phyloP scores from a whole-genome alignment of 352 stramenopile genomes.

The Globisporangium recalcitrans region DNA sequence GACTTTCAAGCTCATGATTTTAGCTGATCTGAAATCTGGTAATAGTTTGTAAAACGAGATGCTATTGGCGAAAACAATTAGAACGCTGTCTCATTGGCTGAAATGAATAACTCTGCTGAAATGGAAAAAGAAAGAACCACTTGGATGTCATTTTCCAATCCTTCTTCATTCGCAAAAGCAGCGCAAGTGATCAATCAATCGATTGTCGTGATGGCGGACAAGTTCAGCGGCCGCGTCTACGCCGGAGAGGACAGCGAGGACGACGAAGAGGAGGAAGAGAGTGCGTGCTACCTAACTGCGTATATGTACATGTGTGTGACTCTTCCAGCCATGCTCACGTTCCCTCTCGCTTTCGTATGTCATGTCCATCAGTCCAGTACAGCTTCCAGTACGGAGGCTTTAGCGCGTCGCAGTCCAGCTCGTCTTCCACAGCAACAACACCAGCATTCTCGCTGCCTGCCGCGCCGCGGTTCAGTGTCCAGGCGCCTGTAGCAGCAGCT shows the following conservation, averaged over 20 bases:
- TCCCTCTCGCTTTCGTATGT: neutral
- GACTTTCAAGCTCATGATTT: neutral
- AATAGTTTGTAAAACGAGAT: neutral
- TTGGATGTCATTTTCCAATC: neutral
- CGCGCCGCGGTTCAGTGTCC: conserved; percentile 19
- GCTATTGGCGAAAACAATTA: neutral
- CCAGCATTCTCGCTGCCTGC: conserved; percentile 27
- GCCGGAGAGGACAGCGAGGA: conserved; percentile 80
- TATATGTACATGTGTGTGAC: neutral
- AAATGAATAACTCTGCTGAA: neutral
- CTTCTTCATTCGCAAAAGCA: neutral
- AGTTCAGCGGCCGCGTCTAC: conserved; percentile 58
- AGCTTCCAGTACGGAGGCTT: conserved; percentile 50
- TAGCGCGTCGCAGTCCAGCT: conserved; percentile 17
- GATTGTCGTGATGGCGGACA: conserved; percentile 38
- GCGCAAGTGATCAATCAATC: neutral
- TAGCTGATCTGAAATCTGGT: neutral
- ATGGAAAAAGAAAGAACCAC: neutral
- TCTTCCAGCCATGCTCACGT: neutral
- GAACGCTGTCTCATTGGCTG: neutral
- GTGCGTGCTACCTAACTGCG: conserved; percentile 8
- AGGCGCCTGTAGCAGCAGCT: conserved; percentile 15
- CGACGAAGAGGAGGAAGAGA: conserved; percentile 55
- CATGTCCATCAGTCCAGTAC: conserved; percentile 26
- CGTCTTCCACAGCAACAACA: conserved; percentile 3